Conservation (phyloP, 768 basidiomycete genomes). For the Naganishia randhawae region DNA sequence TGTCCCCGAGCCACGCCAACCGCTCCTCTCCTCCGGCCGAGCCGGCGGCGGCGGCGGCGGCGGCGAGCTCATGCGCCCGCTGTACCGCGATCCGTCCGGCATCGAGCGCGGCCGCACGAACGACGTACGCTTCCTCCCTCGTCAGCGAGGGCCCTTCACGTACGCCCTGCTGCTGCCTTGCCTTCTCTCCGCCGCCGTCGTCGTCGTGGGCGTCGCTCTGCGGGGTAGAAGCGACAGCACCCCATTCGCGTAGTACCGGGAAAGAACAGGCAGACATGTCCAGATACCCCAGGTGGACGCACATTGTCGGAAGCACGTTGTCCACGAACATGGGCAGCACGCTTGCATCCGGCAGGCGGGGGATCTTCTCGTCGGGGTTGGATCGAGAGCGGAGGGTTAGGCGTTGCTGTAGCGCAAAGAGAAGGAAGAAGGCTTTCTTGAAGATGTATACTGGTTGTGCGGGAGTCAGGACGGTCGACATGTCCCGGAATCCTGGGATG, state of each 20-base stretch:
- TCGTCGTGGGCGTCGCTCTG: background rate
- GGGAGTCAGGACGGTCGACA: conserved; percentile 56
- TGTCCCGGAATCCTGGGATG: conserved; percentile 78
- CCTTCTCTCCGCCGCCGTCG: conserved; percentile 8
- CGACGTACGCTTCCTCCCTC: conserved; percentile 62
- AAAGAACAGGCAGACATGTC: conserved; percentile 8
- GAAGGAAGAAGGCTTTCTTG: conserved; percentile 81
- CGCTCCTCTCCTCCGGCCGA: too few species aligned
- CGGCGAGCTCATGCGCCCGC: conserved; percentile 53
- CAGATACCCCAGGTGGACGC: conserved; percentile 71
- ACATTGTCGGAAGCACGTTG: conserved; percentile 77
- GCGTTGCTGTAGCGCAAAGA: conserved; percentile 65
- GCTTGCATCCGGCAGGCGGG: conserved; percentile 41
- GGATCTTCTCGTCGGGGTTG: conserved; percentile 52
- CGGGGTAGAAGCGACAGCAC: background rate
- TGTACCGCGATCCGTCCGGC: conserved; percentile 69
- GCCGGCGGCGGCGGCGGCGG: conserved; percentile 41
- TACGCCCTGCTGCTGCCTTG: too few species aligned
- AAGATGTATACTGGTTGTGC: conserved; percentile 73
- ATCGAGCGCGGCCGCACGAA: conserved; percentile 75
- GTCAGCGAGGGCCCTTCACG: conserved; percentile 60
- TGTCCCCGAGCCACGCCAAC: conserved; percentile 57
- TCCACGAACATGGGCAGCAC: conserved; percentile 64
- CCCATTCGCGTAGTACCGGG: conserved; percentile 21
- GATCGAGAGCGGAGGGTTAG: conserved; percentile 64